Percentiles rank a stretch among this genome's conserved stretches.
phyloP scores from a whole-genome alignment of 345 rosid genomes.

The Hevea brasiliensis region DNA sequence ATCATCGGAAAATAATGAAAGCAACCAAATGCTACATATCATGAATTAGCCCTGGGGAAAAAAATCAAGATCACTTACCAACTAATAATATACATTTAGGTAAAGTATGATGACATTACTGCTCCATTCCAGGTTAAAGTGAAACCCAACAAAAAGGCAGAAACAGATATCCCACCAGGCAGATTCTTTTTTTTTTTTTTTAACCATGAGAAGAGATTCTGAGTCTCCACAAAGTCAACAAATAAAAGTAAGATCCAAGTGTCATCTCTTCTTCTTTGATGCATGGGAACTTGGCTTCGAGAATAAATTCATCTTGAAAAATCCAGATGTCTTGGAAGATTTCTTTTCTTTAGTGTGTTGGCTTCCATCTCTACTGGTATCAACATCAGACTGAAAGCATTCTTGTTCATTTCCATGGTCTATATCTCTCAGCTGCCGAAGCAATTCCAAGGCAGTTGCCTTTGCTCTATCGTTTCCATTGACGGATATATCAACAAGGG shows the following conservation, averaged over 20 bases:
- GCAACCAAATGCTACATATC: too few relatives aligned
- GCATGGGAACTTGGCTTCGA: slow-evolving; percentile 22
- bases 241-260: not conserved
- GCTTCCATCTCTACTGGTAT: slow-evolving; percentile 14
- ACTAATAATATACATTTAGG: too few relatives aligned
- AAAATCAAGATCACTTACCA: too few relatives aligned
- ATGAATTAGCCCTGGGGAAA: too few relatives aligned
- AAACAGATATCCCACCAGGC: too few relatives aligned
- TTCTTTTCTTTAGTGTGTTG: slow-evolving; percentile 29
- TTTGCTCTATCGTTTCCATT: slow-evolving; percentile 68
- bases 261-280: slow-evolving; percentile 46
- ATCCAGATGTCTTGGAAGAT: slow-evolving; percentile 40
- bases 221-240: slow-evolving; percentile 9
- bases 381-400: slow-evolving; percentile 15
- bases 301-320: slow-evolving; percentile 32
- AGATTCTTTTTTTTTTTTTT: not conserved
- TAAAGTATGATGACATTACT: too few relatives aligned
- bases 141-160: too few relatives aligned
- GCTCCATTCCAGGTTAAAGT: too few relatives aligned
- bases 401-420: slow-evolving; percentile 24
- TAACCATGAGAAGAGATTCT: not conserved
- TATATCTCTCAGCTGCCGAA: slow-evolving; percentile 57
- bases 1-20: too few relatives aligned
- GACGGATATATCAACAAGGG: slow-evolving; percentile 44
- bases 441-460: slow-evolving; percentile 60